Evolutionary conservation across 2,329 filamentous ascomycete genomes (phyloP).

Genomic region (Diaporthe aspalathi): DNA sequence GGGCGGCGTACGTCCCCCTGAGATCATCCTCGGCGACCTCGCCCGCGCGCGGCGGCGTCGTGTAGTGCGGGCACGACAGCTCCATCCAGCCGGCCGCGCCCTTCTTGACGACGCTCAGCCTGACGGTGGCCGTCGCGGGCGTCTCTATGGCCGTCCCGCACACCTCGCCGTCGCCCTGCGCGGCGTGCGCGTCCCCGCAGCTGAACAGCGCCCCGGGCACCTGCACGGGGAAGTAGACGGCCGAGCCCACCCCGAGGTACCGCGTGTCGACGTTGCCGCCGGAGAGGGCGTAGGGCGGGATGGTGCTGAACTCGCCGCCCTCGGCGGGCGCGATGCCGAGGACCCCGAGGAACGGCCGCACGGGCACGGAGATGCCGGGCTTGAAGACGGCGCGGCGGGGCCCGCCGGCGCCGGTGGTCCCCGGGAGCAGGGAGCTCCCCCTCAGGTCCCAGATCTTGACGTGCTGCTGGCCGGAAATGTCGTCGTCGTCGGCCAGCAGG

Average conservation of each 20-base stretch:
- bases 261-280: conserved; percentile 68
- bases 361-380: conserved; percentile 59
- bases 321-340: conserved; percentile 61
- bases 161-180: conserved; percentile 66
- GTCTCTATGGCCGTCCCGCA: conserved; percentile 69
- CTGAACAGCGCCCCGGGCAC: conserved; percentile 63
- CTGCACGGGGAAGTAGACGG: conserved; percentile 62
- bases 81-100: conserved; percentile 48
- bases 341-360: conserved; percentile 63
- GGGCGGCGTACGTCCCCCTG: conserved; percentile 65
- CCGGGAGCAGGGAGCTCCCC: conserved; percentile 33
- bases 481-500: conserved; percentile 60
- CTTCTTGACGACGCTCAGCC: conserved; percentile 60
- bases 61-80: conserved; percentile 58
- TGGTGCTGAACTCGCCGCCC: conserved; percentile 58
- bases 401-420: conserved; percentile 43
- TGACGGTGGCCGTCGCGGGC: conserved; percentile 59
- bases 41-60: conserved; percentile 51
- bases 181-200: conserved; percentile 65
- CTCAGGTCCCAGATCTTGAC: conserved; percentile 63
- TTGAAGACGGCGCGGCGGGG: conserved; percentile 55
- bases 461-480: conserved; percentile 53
- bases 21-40: conserved; percentile 53
- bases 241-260: conserved; percentile 58
- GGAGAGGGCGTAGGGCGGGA: conserved; percentile 59